Evolutionary conservation across 305 asterid genomes (phyloP), one percentile per base, ranked within the genome.

Genomic region (Fraxinus sp.): DNA sequence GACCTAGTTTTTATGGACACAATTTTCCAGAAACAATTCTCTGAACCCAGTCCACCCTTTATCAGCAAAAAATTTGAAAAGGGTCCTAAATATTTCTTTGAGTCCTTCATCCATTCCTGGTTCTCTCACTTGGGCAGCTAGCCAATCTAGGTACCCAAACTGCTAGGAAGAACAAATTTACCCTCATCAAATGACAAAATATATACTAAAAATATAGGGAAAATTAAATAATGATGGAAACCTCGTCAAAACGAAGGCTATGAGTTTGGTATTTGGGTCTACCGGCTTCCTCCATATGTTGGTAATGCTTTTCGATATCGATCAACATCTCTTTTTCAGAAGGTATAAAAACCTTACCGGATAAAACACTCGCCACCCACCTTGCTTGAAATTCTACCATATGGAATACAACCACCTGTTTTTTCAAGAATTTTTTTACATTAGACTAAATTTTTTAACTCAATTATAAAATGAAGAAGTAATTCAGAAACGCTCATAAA

Each of bases 101-200:
- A 85, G 3, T 59, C 52, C 35, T 36, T 85, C 88, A 49, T 82
- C 89, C 71, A 88, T 83, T 57, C 86, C 83, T 36, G 77, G 68
- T 14, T 75, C 26, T 81, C 92, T 94, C 26, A 80, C 86, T 84
- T 90, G 86, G 79, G 80, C 81, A n/a, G 93, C 89, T n/a, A 89
- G 22, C 91, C 90, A 87, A n/a, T 89, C 94, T 87, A 88, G 46
- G 88, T 92, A 92, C n/a, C 84, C 93, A 16, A 88, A 64, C 92
- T 91, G 89, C 46, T 24, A 64, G 24, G 6, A 64, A 24, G 14
- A n/a, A 64, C 73, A 64, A 10, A 64, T 22, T 7, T 22, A 8
- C 72, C 35, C 6, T 64, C 30, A 71, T 26, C 5, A 71, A 59
- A 59, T 32, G 10, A 74, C 74, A 14, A 57, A 57, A 57, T 20